Evolutionary conservation across 352 stramenopile genomes (phyloP), one percentile per base, ranked within the genome.

Genomic region (Pythium folliculosum): DNA sequence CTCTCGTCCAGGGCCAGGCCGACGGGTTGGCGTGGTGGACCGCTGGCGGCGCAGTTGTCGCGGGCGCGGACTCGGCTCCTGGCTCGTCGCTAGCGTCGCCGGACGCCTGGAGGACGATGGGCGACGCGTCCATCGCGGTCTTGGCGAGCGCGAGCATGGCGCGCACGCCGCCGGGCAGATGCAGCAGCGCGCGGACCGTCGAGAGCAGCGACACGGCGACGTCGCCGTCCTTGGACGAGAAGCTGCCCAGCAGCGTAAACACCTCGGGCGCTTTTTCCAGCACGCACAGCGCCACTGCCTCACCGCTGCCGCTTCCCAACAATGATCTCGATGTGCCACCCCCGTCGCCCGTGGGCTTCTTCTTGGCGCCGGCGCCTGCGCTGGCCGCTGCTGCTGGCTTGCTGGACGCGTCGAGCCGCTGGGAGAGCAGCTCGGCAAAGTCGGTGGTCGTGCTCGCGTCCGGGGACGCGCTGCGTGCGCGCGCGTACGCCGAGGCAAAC

Each of bases 401-500:
- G 6, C 44, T 51, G n/a, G 2, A 25, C 10, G 49, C 55, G 22
- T 70, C 68, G 5, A 65, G 9, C 0, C 68, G 61, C 30, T 74
- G 68, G 0, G 44, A 51, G 1, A 74, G 43, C 22, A 74, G 43
- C 8, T 74, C 68, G 9, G 50, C 57, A 64, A 74, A 74, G 51
- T 74, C 68, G 6, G 58, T 23, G 8, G 30, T 10, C 5, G 23
- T 9, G 8, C 3, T 25, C 4, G 40, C n/a, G 10, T 58, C 52
- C 22, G 9, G 6, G 16, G 16, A 5, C 6, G 32, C 13, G 13
- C 52, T 13, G 9, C 44, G 61, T 9, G 23, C 50, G 5, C 67
- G 55, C 2, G 45, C 27, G 59, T 71, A 84, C 4, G 72, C 70
- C 14, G 30, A 62, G 2, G 69, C 72, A 19, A 86, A 69, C 5